Evolutionary conservation across 2,329 filamentous ascomycete genomes (phyloP).

Genomic region (Curvularia sp.): DNA sequence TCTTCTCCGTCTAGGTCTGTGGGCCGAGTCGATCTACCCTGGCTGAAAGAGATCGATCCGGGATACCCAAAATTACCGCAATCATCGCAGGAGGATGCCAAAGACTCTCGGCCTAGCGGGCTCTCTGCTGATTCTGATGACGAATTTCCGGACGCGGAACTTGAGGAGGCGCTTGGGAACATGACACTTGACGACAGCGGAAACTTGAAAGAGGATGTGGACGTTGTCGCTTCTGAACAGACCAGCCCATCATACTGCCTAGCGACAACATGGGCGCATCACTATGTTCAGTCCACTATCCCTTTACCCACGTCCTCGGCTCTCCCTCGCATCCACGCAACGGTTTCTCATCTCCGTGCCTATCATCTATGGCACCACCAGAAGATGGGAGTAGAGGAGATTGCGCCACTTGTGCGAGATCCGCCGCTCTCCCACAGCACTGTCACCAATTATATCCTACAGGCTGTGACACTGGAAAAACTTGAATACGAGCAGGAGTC

Average conservation of each 20-base stretch:
- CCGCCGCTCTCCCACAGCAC: slow-evolving; percentile 41
- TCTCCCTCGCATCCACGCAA: slow-evolving; percentile 40
- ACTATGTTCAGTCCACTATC: slow-evolving; percentile 39
- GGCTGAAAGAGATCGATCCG: slow-evolving; percentile 23
- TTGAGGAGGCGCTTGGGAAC: slow-evolving; percentile 31
- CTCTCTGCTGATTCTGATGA: slow-evolving; percentile 10
- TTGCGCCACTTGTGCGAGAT: slow-evolving; percentile 36
- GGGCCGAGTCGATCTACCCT: slow-evolving; percentile 31
- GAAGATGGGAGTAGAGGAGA: slow-evolving; percentile 28
- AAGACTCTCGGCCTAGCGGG: not conserved
- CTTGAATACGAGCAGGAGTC: slow-evolving; percentile 35
- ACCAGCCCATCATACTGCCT: slow-evolving; percentile 16
- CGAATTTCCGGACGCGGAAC: slow-evolving; percentile 37
- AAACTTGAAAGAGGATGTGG: slow-evolving; percentile 14
- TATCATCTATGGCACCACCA: slow-evolving; percentile 47
- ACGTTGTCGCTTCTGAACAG: not conserved
- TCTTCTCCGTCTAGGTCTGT: slow-evolving; percentile 19
- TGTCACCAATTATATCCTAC: slow-evolving; percentile 40
- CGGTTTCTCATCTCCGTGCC: slow-evolving; percentile 40
- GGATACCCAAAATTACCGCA: slow-evolving; percentile 24
- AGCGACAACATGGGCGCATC: slow-evolving; percentile 41
- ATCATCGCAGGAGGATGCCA: not conserved
- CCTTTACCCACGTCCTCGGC: slow-evolving; percentile 27
- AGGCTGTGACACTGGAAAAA: slow-evolving; percentile 39
- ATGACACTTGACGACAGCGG: slow-evolving; percentile 25